Evolutionary conservation across 306 rosid genomes (phyloP), one percentile per base, ranked within the genome.

Genomic region (Lathyrus sativus): DNA sequence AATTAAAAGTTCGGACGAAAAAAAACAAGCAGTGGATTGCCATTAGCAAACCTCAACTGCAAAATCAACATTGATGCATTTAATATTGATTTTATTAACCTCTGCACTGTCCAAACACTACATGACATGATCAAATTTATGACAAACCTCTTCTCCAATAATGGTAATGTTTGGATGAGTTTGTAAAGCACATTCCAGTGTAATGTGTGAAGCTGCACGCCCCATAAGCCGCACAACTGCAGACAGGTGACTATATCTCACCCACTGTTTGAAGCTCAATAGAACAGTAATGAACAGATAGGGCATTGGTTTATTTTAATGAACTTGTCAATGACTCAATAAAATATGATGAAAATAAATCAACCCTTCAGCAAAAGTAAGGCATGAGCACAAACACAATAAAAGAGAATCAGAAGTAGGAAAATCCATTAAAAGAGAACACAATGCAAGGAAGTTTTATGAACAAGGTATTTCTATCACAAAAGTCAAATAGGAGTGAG

Each of bases 201-300:
- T 95, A 71, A 95, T 95, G 85, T 95, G 99, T 68, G 99, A 95
- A 62, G 99, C 99, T 11, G 99, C 99, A 81, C 99, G 99, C 43
- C 99, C 99, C 99, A 95, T 95, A 73, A 95, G 96, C 75, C 99
- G 82, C 63, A 95, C 99, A 87, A 95, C 99, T 95, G 89, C 80
- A 81, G 63, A 76, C 48, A 80, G 45, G 59, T 14, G 13, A 65
- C 49, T 68, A 43, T 45, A 53, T 68, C 42, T 67, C 62, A 79
- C 39, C 17, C 44, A 41, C 13, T 38, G 73, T 61, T 75, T 37
- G 44, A 63, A 73, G 63, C 11, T 46, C 41, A 71, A 45, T 42
- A 66, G 12, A 75, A 13, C 64, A 50, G 24, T 15, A 60, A 51
- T 60, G 57, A 63, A 62, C 54, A 67, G 39, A 46, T 53, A 56